Conservation (phyloP, 192 early-diverging fungal species). For the Chytriomyces sp. region DNA sequence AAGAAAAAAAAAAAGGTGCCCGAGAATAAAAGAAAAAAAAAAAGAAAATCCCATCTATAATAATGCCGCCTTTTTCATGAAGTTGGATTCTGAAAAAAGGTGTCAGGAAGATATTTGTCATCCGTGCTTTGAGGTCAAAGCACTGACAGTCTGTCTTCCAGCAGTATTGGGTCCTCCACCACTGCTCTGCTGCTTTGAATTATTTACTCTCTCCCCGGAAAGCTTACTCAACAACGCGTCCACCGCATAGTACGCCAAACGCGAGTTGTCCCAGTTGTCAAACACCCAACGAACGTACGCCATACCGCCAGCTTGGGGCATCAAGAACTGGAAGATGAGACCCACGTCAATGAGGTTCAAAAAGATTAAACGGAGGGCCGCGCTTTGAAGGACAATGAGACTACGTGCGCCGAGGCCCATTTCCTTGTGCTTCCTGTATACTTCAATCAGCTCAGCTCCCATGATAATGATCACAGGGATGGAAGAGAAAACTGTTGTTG, state of each 20-base stretch:
- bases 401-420: neutral
- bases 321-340: slow-evolving; percentile 16
- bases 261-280: slow-evolving; percentile 35
- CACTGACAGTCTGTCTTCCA: too few relatives aligned
- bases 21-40: too few relatives aligned
- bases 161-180: too few relatives aligned
- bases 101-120: too few relatives aligned
- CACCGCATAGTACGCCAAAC: slow-evolving; percentile 17
- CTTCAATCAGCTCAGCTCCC: slow-evolving; percentile 6
- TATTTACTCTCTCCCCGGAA: neutral
- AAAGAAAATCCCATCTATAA: too few relatives aligned
- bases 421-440: neutral
- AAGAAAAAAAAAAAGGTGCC: too few relatives aligned
- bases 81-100: too few relatives aligned
- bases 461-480: slow-evolving; percentile 10
- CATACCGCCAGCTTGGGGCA: neutral
- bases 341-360: slow-evolving; percentile 31
- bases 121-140: too few relatives aligned
- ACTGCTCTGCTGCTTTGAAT: too few relatives aligned
- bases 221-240: slow-evolving; percentile 18
- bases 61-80: too few relatives aligned
- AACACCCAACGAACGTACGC: slow-evolving; percentile 25
- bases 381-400: neutral
- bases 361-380: slow-evolving; percentile 21
- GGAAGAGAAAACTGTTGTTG: neutral